Evolutionary conservation across 306 rosid species (phyloP), one percentile per base, ranked within the genome.

Genomic region (Erythrophleum fordii): DNA sequence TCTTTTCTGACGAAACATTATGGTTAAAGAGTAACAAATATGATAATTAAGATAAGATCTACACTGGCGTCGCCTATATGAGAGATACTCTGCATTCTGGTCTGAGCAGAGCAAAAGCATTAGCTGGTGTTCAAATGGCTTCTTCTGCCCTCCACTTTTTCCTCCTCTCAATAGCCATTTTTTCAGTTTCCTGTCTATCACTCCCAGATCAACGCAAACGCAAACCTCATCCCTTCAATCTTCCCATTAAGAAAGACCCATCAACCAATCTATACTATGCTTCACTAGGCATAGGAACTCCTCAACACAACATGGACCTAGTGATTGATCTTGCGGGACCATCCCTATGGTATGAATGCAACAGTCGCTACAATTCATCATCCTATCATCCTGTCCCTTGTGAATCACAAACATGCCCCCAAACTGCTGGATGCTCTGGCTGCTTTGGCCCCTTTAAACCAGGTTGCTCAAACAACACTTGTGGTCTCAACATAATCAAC

Each of bases 201-300:
- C 29, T 67, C 69, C 41, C 80, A 34, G 25, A 42, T 55, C 1
- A 76, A 4, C 60, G 13, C 3, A 53, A 65, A 12, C 5, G 77
- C 41, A 73, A 75, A 42, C 76, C 80, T 46, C 44, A 11, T 25
- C 11, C 77, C 4, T 84, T 49, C 52, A 48, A 62, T 28, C 90
- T 86, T 13, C 71, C 85, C 39, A 83, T 84, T 1, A 62, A 49
- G 13, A 87, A 85, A 83, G 90, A 87, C 78, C 73, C 70, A 2
- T 9, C 72, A 72, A 89, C 90, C 60, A 82, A 80, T 25, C 77
- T 86, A 3, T 85, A 77, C 85, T 77, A 80, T 12, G 59, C 85
- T 20, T 70, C 83, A 51, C 2, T 87, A 35, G 85, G 83, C 56
- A 61, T 85, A 6, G 92, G 90, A 75, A 85, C 88, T 16, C 86